Evolutionary conservation across 1,284 basidiomycete species (phyloP).

Genomic region (Cutaneotrichosporon cyanovorans): DNA sequence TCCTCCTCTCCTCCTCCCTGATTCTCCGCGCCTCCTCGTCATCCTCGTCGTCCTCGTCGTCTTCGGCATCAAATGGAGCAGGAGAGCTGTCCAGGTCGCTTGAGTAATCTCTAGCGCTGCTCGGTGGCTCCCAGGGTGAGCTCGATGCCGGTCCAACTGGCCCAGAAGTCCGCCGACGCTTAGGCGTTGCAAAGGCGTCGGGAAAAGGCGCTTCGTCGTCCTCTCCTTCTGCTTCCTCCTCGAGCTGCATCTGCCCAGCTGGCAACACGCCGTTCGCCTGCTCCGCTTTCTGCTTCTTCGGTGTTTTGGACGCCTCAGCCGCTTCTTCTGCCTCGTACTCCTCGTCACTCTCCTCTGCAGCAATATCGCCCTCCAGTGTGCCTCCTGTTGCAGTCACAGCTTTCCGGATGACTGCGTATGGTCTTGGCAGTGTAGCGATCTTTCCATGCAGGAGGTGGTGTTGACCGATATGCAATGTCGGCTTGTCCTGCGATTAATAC

Average conservation of each 20-base stretch:
- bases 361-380: constrained; percentile 11
- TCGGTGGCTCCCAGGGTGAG: constrained; percentile 15
- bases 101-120: constrained; percentile 31
- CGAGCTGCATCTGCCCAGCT: constrained; percentile 1
- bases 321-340: constrained; percentile 18
- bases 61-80: constrained; percentile 20
- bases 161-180: neutral
- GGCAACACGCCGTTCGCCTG: neutral
- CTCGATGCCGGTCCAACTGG: constrained; percentile 2
- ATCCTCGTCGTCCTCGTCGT: constrained; percentile 12
- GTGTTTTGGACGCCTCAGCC: constrained; percentile 11
- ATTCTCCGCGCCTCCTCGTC: constrained; percentile 3
- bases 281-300: neutral
- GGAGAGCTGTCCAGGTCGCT: constrained; percentile 36
- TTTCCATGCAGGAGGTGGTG: constrained; percentile 86
- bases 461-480: constrained; percentile 65
- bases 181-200: constrained; percentile 10
- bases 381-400: constrained; percentile 7
- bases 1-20: constrained; percentile 12
- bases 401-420: constrained; percentile 56
- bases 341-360: constrained; percentile 14
- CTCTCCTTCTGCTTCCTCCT: constrained; percentile 15
- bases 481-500: constrained; percentile 57
- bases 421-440: constrained; percentile 64
- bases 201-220: constrained; percentile 30